These are phyloP conservation scores for Rosa chinensis DNA, from an alignment of 306 rosid species.

Conservation along the genomic window DNA sequence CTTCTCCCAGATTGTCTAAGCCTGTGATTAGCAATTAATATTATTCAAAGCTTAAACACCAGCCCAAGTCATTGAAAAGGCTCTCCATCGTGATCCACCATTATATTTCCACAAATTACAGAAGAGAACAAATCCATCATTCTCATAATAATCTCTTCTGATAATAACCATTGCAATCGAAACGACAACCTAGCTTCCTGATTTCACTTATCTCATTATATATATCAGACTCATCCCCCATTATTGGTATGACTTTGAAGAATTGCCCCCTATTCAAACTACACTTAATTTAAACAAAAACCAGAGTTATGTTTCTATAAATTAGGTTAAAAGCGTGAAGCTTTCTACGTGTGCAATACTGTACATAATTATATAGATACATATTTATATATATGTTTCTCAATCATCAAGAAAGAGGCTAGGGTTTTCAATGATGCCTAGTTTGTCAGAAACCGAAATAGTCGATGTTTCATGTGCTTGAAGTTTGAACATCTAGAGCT, in stretches of 20 bases:
- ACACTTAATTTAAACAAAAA: slow-evolving; percentile 38
- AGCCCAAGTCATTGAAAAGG: slow-evolving; percentile 32
- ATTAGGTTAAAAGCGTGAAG: slow-evolving; percentile 30
- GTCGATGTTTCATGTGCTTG: slow-evolving; percentile 12
- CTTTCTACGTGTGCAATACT: slow-evolving; percentile 11
- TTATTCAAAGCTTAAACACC: slow-evolving; percentile 17
- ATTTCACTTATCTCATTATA: slow-evolving; percentile 21
- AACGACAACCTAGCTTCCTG: slow-evolving; percentile 25
- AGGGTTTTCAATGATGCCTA: slow-evolving; percentile 33
- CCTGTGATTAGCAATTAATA: slow-evolving; percentile 25
- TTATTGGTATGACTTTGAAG: slow-evolving; percentile 73
- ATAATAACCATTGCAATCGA: slow-evolving; percentile 25
- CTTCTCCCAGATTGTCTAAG: slow-evolving; percentile 61
- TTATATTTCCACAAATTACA: slow-evolving; percentile 30
- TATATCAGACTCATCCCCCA: slow-evolving; percentile 43
- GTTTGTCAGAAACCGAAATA: slow-evolving; percentile 32
- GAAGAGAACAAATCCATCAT: slow-evolving; percentile 37
- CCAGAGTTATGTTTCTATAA: background rate
- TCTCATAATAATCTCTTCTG: slow-evolving; percentile 36
- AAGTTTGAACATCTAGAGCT: slow-evolving; percentile 27
- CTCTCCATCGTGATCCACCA: slow-evolving; percentile 11
- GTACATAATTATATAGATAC: background rate
- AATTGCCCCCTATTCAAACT: slow-evolving; percentile 87
- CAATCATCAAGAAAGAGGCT: slow-evolving; percentile 52
- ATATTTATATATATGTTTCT: slow-evolving; percentile 37